Evolutionary conservation across 2,329 filamentous ascomycete genomes (phyloP).

Genomic region (Exophiala sideris): DNA sequence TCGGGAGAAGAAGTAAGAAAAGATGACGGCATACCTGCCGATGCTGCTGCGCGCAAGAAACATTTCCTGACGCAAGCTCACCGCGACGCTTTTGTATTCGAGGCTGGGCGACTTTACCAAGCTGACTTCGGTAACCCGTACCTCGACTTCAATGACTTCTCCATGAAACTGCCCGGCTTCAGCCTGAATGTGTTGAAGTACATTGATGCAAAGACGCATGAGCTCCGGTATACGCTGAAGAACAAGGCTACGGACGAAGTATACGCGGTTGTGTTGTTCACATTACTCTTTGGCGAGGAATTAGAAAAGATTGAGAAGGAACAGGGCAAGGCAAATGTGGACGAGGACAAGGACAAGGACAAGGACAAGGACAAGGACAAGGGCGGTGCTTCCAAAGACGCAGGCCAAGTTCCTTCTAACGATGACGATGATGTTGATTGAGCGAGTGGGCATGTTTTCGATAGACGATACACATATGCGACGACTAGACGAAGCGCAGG

Average conservation of each 20-base stretch:
- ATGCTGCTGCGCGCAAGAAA: constrained; percentile 56
- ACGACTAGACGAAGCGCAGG: background rate
- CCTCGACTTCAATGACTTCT: constrained; percentile 69
- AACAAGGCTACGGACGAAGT: constrained; percentile 69
- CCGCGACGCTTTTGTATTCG: constrained; percentile 58
- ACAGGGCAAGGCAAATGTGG: constrained; percentile 1
- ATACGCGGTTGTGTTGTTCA: constrained; percentile 79
- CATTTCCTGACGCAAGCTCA: constrained; percentile 57
- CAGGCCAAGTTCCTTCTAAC: background rate
- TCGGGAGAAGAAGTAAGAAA: constrained; percentile 49
- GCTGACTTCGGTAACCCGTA: constrained; percentile 88
- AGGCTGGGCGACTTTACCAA: constrained; percentile 59
- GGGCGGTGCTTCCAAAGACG: background rate
- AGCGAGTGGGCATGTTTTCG: background rate
- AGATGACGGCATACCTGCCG: constrained; percentile 50
- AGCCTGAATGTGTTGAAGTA: constrained; percentile 36
- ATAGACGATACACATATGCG: background rate
- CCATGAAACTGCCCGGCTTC: constrained; percentile 38
- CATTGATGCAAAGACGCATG: constrained; percentile 68
- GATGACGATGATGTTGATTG: constrained; percentile 17
- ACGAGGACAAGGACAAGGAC: background rate
- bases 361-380: background rate
- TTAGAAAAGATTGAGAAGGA: constrained; percentile 26
- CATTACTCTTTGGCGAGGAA: constrained; percentile 55
- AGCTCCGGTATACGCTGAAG: constrained; percentile 87